Conservation (phyloP, 768 basidiomycete species). For the Strobilomyces confusus region DNA sequence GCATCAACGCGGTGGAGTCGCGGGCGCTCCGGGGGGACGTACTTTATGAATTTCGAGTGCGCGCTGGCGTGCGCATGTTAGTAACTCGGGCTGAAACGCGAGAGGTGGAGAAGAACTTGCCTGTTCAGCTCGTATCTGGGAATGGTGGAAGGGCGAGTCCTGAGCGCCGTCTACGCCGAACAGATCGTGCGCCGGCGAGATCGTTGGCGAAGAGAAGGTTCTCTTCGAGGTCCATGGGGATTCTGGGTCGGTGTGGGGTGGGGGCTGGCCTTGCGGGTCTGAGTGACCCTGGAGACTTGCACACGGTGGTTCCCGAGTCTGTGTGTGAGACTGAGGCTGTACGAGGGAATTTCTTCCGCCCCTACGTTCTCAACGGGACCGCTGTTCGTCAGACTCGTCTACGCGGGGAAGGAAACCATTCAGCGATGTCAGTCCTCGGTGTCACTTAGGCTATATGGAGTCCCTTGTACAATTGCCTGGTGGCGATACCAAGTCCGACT, state of each 20-base stretch:
- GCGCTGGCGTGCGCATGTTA: slow-evolving; percentile 36
- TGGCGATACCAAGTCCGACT: background rate
- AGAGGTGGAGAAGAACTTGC: slow-evolving; percentile 28
- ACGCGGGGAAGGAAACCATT: no score
- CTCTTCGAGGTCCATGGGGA: slow-evolving; percentile 23
- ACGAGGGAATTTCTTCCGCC: background rate
- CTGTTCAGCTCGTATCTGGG: slow-evolving; percentile 51
- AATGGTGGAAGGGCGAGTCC: slow-evolving; percentile 62
- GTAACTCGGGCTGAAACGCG: slow-evolving; percentile 15
- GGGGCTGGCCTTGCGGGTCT: no score
- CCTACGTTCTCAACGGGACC: background rate
- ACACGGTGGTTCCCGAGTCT: background rate
- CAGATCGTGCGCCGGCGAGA: slow-evolving; percentile 45
- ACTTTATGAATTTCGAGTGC: slow-evolving; percentile 75
- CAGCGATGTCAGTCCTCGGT: no score
- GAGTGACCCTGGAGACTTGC: no score
- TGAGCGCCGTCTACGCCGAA: slow-evolving; percentile 33
- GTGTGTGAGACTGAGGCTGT: background rate
- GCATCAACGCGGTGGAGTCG: slow-evolving; percentile 1
- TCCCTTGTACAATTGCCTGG: no score
- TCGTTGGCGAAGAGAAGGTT: slow-evolving; percentile 62
- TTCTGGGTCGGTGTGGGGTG: background rate
- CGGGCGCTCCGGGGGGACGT: background rate
- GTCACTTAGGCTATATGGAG: no score
- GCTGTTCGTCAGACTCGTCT: background rate